Evolutionary conservation across 495 filamentous ascomycete genomes (phyloP).

Genomic region (Penicillium bovifimosum): DNA sequence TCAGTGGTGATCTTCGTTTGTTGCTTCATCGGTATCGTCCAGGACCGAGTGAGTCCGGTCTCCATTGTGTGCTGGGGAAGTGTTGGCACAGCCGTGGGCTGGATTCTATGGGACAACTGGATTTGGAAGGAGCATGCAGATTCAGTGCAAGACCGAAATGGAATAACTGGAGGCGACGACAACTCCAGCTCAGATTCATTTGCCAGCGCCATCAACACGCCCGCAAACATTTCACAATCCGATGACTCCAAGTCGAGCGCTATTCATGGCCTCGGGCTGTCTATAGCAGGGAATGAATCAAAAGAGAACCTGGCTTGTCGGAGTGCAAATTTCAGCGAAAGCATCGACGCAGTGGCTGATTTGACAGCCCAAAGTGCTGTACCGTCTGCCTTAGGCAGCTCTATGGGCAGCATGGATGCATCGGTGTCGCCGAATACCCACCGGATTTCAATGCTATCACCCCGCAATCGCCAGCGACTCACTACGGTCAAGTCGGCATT

Average conservation of each 20-base stretch:
- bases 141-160: slow-evolving; percentile 23
- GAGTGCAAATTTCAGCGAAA: slow-evolving; percentile 14
- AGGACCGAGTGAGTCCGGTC: slow-evolving; percentile 77
- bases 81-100: slow-evolving; percentile 77
- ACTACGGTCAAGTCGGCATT: slow-evolving; percentile 82
- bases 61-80: slow-evolving; percentile 81
- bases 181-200: slow-evolving; percentile 43
- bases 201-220: slow-evolving; percentile 34
- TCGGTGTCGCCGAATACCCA: slow-evolving; percentile 15
- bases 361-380: slow-evolving; percentile 6
- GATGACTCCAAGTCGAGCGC: slow-evolving; percentile 28
- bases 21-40: slow-evolving; percentile 86
- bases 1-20: slow-evolving; percentile 91
- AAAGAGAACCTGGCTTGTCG: slow-evolving; percentile 22
- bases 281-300: slow-evolving; percentile 30
- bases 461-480: slow-evolving; percentile 60
- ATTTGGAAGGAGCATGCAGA: slow-evolving; percentile 56
- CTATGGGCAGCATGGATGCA: slow-evolving; percentile 7
- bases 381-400: slow-evolving; percentile 8
- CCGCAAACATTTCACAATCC: slow-evolving; percentile 14
- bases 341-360: slow-evolving; percentile 2
- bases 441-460: slow-evolving; percentile 42
- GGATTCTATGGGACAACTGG: slow-evolving; percentile 90
- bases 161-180: slow-evolving; percentile 40
- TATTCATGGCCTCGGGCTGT: slow-evolving; percentile 46